Evolutionary conservation across 805 yeast genomes (phyloP).

Genomic region (Metschnikowia vanudenii): DNA sequence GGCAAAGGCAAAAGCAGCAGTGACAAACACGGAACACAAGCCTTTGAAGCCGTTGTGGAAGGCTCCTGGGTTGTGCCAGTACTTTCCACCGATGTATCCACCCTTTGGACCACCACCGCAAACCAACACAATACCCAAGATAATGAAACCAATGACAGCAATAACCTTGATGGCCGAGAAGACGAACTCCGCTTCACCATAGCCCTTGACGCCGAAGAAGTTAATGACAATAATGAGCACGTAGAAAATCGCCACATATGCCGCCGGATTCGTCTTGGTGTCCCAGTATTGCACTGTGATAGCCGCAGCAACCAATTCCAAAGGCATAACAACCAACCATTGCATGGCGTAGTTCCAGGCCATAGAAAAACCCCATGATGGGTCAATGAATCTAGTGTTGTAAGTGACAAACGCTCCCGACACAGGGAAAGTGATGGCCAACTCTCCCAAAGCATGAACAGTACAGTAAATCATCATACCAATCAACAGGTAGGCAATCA

Average conservation of each 20-base stretch:
- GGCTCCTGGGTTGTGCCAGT: constrained; percentile 62
- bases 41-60: constrained; percentile 60
- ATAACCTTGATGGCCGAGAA: constrained; percentile 54
- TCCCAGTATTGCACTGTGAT: constrained; percentile 48
- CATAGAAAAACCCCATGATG: constrained; percentile 27
- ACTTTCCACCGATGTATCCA: constrained; percentile 57
- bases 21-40: constrained; percentile 58
- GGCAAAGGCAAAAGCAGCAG: constrained; percentile 63
- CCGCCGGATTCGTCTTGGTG: constrained; percentile 46
- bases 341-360: constrained; percentile 38
- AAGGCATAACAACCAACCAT: constrained; percentile 38
- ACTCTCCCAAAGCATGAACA: constrained; percentile 64
- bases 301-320: constrained; percentile 38
- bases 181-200: constrained; percentile 66
- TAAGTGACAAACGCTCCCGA: constrained; percentile 28
- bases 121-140: constrained; percentile 53
- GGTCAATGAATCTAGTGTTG: constrained; percentile 24
- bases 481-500: constrained; percentile 57
- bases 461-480: constrained; percentile 59
- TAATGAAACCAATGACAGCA: constrained; percentile 58
- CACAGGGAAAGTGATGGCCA: constrained; percentile 49
- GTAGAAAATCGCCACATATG: constrained; percentile 57
- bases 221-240: constrained; percentile 50
- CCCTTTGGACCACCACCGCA: constrained; percentile 57
- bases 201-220: constrained; percentile 62